Evolutionary conservation across 1,284 basidiomycete species (phyloP), one percentile per base, ranked within the genome.

Genomic region (Neolentinus lepideus): DNA sequence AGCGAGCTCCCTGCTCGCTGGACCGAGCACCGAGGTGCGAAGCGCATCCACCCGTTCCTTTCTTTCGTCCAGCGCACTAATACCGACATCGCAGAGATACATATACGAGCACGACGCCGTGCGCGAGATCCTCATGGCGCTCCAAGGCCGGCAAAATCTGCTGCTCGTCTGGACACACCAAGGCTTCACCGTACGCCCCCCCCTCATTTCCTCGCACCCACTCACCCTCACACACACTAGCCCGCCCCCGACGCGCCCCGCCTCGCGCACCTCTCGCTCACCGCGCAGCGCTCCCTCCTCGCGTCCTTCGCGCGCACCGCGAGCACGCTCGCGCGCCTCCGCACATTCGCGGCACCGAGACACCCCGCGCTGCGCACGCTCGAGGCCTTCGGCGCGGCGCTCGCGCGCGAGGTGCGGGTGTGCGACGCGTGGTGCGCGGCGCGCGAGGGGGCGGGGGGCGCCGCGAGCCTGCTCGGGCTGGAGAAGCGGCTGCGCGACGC

Each of bases 371-470:
- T 35, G 35, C 80, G 79, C 43, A 92, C 90, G 0, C 70, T 86
- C 12, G 88, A 93, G 64, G 92, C 92, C 0, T 92, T 92, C 64
- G 81, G 86, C 0, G 89, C 90, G 57, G 88, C 88, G 0, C 70
- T 92, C 47, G 82, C 84, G 51, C 59, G 67, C 8, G 78, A 88
- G 55, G 67, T 92, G 2, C 74, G 74, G 16, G 60, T 61, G 0
- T 81, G 92, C 56, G 79, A 88, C 56, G 62, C 61, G 2, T 94
- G 90, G 90, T 86, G 89, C 59, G 81, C 90, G 0, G 67, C 69
- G 1, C 75, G 75, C 51, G 92, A 94, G 68, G 80, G 85, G 58
- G 47, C 4, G 22, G 24, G 67, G 1, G 69, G 83, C 12, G 73
- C 85, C 10, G 76, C 88, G 56, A 92, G 89, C 58, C 76, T 94